Percentiles rank a stretch among this genome's conserved stretches.
phyloP scores from a whole-genome alignment of 805 yeast genomes.

The Starmerella kuoi region DNA sequence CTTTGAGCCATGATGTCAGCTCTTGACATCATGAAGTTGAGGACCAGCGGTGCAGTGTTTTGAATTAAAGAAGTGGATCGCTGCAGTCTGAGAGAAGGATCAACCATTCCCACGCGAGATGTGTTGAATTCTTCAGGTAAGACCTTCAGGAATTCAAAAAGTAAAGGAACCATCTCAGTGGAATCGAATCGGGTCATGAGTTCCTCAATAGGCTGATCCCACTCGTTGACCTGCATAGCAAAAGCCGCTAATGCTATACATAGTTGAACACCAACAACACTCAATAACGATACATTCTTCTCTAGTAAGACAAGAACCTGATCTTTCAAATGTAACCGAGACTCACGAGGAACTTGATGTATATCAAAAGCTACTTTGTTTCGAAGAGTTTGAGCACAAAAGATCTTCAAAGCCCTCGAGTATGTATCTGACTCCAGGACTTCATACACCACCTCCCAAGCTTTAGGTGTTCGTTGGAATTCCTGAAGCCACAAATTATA shows the following conservation, averaged over 20 bases:
- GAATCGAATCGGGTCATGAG: conserved; percentile 38
- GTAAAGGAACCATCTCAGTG: conserved; percentile 35
- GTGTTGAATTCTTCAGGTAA: conserved; percentile 88
- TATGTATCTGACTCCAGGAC: conserved; percentile 33
- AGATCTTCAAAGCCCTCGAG: conserved; percentile 53
- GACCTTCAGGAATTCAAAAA: conserved; percentile 65
- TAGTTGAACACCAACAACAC: conserved; percentile 70
- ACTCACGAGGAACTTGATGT: conserved; percentile 53
- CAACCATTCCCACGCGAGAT: conserved; percentile 49
- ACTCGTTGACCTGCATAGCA: conserved; percentile 60
- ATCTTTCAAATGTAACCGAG: conserved; percentile 51
- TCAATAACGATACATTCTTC: conserved; percentile 32
- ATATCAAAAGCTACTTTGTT: conserved; percentile 77
- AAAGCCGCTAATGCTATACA: conserved; percentile 72
- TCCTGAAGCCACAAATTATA: conserved; percentile 51
- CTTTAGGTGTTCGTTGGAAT: conserved; percentile 57
- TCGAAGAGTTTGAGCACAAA: conserved; percentile 84
- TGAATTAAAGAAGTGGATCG: conserved; percentile 55
- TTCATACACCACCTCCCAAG: conserved; percentile 63
- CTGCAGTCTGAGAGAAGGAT: conserved; percentile 13
- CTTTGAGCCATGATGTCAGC: conserved; percentile 32
- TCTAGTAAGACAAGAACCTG: conserved; percentile 49
- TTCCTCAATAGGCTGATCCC: conserved; percentile 63
- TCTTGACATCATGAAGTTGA: conserved; percentile 41
- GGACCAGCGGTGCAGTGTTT: conserved; percentile 54